phyloP scores from a whole-genome alignment of 257 asterid species.

The Solanum chiquidenum region DNA sequence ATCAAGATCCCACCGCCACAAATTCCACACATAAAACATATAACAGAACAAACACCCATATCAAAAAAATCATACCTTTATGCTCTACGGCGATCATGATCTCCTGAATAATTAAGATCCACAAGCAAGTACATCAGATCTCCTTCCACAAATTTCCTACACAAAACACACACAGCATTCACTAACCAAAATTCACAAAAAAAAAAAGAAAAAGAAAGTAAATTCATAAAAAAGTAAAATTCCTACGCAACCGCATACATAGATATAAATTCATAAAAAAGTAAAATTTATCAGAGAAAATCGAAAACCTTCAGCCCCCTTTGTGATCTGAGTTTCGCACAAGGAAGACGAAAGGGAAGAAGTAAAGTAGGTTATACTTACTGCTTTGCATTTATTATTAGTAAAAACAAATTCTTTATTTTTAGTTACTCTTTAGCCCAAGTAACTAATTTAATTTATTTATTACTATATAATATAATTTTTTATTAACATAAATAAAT shows the following conservation, averaged over 20 bases:
- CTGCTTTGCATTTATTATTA: not conserved
- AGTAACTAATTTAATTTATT: not conserved
- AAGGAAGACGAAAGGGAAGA: not conserved
- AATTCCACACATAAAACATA: not conserved
- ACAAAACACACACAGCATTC: not conserved
- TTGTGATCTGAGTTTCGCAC: not conserved
- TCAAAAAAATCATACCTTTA: constrained; percentile 29
- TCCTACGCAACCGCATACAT: not conserved
- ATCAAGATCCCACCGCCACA: not conserved
- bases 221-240: not conserved
- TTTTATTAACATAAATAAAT: not conserved
- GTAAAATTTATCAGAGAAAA: not conserved
- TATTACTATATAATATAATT: not conserved
- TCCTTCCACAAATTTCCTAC: constrained; percentile 38
- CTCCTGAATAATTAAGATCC: constrained; percentile 46
- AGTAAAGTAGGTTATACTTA: not conserved
- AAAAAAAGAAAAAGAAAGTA: not conserved
- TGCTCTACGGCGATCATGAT: constrained; percentile 54
- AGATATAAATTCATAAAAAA: not conserved
- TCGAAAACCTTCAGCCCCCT: not conserved
- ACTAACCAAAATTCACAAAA: not conserved
- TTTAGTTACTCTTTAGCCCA: not conserved
- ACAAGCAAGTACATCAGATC: constrained; percentile 76
- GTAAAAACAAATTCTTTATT: not conserved
- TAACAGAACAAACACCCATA: not conserved